Base-by-base conservation (phyloP, 2,329 filamentous ascomycete genomes). In the Pestalotiopsis sp. region DNA sequence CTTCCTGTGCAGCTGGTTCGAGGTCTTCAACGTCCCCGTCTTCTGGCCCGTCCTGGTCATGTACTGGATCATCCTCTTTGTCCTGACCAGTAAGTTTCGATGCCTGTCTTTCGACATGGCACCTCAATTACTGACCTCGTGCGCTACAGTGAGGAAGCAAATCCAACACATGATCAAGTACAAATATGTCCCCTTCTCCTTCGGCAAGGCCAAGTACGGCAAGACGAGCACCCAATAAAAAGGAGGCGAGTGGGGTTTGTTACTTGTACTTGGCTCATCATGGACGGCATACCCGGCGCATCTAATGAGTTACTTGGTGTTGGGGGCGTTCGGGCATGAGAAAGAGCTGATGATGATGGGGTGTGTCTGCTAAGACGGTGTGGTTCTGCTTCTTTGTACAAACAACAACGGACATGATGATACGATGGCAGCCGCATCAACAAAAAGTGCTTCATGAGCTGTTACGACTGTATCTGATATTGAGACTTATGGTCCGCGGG, bases 121-220 rank as follows among this genome's bases (percentile, higher is more conserved):
- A 13, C 57, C 23, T 27, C 11, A 13, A 17, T 4, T 9, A 17
- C 27, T 38, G 27, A 57, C 23, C 27, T 57, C 14, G 17, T 52
- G 7, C 17, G 12, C 23, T 9, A 45, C 75, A 97, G 94, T 99
- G 96, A 91, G 96, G 83, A 93, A 96, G 86, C 96, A 99, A 85
- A 99, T 99, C 76, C 96, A 99, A 85, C 96, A 98, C 85, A 99
- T 99, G 96, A 95, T 99, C 88, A 99, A 98, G 86, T 99, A 98
- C 86, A 93, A 95, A 83, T 99, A 97, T 80, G 94, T 97, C 38
- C 94, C 95, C 56, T 97, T 98, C 84, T 91, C 93, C 56, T 90
- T 97, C 73, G 95, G 95, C 82, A 98, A 98, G 89, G 87, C 93
- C 72, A 91, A 89, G 79, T 97, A 96, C 81, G 85, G 82, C 79